These are phyloP conservation scores for Alternaria alternata DNA, from an alignment of 2,329 filamentous ascomycete species.

Conservation along the genomic window DNA sequence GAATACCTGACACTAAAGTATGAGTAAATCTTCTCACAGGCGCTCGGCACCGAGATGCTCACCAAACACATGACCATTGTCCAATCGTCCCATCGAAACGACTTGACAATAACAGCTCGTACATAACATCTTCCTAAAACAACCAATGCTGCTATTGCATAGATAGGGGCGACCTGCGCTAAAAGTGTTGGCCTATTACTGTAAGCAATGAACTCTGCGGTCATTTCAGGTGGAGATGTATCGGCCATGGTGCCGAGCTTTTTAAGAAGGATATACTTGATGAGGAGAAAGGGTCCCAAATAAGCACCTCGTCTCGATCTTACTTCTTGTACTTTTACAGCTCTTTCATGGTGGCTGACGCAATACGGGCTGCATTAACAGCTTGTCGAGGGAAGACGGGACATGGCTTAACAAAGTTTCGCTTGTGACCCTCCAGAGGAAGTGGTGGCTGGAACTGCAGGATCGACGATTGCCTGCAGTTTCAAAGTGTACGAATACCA, in stretches of 20 bases:
- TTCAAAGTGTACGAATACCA: neutral
- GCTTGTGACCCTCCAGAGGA: neutral
- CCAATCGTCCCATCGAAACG: constrained; percentile 60
- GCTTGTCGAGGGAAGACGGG: neutral
- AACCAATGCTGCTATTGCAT: constrained; percentile 49
- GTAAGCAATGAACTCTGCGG: constrained; percentile 25
- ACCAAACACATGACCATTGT: constrained; percentile 55
- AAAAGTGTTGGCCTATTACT: constrained; percentile 33
- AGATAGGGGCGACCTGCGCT: constrained; percentile 32
- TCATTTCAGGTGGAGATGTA: neutral
- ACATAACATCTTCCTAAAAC: constrained; percentile 58
- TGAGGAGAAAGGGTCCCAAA: neutral
- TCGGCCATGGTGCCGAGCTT: neutral
- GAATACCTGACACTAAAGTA: neutral
- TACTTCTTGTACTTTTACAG: neutral
- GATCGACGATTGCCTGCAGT: neutral
- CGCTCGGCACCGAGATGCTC: constrained; percentile 12
- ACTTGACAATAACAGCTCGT: constrained; percentile 57
- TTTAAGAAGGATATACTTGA: neutral
- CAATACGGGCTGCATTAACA: neutral
- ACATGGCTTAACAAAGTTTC: neutral
- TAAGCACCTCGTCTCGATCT: neutral
- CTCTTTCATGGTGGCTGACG: neutral
- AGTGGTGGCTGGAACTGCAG: neutral
- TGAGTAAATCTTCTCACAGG: neutral